Base-by-base conservation (phyloP, 257 asterid genomes). In the Linderniella brevidens region DNA sequence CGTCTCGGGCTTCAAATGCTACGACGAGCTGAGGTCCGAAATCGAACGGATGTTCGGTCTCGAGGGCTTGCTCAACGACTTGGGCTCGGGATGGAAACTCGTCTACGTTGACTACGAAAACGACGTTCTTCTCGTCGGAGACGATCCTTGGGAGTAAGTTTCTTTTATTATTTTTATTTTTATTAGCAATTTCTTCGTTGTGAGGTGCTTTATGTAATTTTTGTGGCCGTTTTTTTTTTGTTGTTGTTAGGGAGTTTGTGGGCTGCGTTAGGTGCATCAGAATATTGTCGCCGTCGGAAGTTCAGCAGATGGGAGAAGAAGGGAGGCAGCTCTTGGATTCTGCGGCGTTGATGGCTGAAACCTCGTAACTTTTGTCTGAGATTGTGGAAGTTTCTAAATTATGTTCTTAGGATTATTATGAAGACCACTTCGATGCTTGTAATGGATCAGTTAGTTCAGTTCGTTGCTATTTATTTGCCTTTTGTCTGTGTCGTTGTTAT, bases 301-400 rank as follows among this genome's bases (percentile, higher is more conserved):
- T 90, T 40, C 79, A 86, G 78, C 96, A 85, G 72, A 85, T 90
- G 99, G 96, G 99, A 0, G 96, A 90, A 59, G 99, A 85, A 47
- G 96, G 99, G 46, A 90, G 82, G 99, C 99, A 77, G 68, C 86
- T 90, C 40, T 61, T 90, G 36, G 85, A 77, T 75, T 71, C 93
- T 0, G 92, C 69, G 72, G 64, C 9, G 65, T 61, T 17, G 58
- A 59, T 44, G 53, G 66, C 64, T 42, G 69, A 57, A 37, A 56
- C 47, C 57, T 46, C 19, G 43, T 13, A 39, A 39, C 43, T 39
- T n/a, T n/a, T 39, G 13, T 39, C 1, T 39, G 43, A 25, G 32
- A 25, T 25, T 25, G 6, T 25, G n/a, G n/a, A n/a, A n/a, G n/a
- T n/a, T n/a, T n/a, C n/a, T n/a, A n/a, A n/a, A n/a, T n/a, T n/a